phyloP scores from a whole-genome alignment of 2,329 filamentous ascomycete species.

The Colletotrichum tanaceti region DNA sequence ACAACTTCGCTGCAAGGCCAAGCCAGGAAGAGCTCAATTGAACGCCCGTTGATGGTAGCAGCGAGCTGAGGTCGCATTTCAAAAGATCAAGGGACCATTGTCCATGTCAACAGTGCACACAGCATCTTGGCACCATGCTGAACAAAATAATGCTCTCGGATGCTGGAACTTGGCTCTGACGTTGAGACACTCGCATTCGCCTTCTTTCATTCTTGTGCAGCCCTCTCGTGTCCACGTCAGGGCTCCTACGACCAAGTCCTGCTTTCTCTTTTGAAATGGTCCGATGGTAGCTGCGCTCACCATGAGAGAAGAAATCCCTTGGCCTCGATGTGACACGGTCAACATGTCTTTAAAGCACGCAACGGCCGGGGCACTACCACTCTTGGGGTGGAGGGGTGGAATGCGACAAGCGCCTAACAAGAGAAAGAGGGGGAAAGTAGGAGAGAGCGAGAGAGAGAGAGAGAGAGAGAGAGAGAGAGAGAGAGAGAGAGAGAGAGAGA shows the following conservation, averaged over 20 bases:
- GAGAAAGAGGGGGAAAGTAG: too few relatives aligned
- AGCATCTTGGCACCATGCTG: not conserved
- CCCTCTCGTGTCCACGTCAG: slow-evolving; percentile 1
- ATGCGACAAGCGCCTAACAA: not conserved
- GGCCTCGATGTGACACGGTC: not conserved
- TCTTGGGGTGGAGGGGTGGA: not conserved
- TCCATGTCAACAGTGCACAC: slow-evolving; percentile 18
- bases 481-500: too few relatives aligned
- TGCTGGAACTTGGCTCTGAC: not conserved
- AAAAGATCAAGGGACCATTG: not conserved
- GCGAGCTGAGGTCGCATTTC: slow-evolving; percentile 24
- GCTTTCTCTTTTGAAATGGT: not conserved
- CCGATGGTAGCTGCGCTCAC: slow-evolving; percentile 12
- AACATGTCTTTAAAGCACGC: slow-evolving; percentile 1
- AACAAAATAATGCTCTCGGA: not conserved
- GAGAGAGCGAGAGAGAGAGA: too few relatives aligned
- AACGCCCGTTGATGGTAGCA: slow-evolving; percentile 5
- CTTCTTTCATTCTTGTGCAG: slow-evolving; percentile 14
- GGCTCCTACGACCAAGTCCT: slow-evolving; percentile 3
- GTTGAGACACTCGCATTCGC: not conserved
- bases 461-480: too few relatives aligned
- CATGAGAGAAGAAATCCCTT: not conserved
- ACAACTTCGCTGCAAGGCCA: slow-evolving; percentile 14
- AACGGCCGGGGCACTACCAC: slow-evolving; percentile 9
- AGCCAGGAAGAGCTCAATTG: slow-evolving; percentile 10